Percentiles rank a stretch among this genome's conserved stretches.
Conservation (phyloP, 345 rosid genomes). For the Euphorbia tirucalli region DNA sequence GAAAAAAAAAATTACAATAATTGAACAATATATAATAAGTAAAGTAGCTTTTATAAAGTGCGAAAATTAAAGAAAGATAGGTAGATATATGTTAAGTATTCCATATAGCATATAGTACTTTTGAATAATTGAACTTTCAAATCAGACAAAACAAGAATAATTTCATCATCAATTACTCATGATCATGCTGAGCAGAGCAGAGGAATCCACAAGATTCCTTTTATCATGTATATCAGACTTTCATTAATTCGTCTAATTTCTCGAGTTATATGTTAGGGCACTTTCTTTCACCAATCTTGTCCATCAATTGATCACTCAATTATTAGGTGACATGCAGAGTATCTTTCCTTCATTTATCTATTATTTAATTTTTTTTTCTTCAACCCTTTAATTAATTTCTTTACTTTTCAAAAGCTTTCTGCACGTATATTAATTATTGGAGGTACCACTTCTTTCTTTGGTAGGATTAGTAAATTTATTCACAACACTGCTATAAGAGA, state of each 20-base stretch:
- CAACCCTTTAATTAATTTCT: background rate
- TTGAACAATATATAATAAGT: background rate
- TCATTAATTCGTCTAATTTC: background rate
- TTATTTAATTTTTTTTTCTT: background rate
- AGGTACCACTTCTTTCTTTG: too few species aligned
- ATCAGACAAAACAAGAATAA: constrained; percentile 1
- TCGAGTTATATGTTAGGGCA: background rate
- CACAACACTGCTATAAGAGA: too few species aligned
- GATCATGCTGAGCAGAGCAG: background rate
- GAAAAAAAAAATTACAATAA: background rate
- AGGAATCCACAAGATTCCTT: background rate
- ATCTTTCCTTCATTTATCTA: background rate
- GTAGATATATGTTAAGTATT: background rate
- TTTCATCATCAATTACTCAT: background rate
- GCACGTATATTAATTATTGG: background rate
- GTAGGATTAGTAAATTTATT: too few species aligned
- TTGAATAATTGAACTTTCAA: constrained; percentile 4
- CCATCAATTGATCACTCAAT: background rate
- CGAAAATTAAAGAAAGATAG: background rate
- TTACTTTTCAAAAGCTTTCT: background rate
- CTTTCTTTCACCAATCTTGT: background rate
- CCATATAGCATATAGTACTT: constrained; percentile 13
- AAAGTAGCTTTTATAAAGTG: constrained; percentile 25
- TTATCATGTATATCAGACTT: background rate
- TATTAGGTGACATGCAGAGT: too few species aligned